phyloP scores from a whole-genome alignment of 1,284 basidiomycete genomes.

The Trichosporon sp. region DNA sequence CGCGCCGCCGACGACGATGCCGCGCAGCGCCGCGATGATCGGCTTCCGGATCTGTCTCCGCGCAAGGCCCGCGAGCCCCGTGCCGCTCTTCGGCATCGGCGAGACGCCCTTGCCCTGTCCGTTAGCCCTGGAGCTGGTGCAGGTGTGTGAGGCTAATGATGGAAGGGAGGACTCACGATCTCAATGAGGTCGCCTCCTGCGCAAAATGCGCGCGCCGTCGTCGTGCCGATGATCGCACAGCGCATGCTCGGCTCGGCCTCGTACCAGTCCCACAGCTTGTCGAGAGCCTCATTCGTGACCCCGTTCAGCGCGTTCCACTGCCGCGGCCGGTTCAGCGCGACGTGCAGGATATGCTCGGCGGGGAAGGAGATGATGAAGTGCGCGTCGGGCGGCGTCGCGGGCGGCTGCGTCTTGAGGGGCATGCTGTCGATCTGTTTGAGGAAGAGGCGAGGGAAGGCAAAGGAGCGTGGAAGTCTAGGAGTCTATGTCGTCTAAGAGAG shows the following conservation, averaged over 20 bases:
- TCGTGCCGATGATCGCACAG: slow-evolving; percentile 14
- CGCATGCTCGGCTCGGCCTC: slow-evolving; percentile 18
- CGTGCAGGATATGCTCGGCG: slow-evolving; percentile 15
- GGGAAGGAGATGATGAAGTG: slow-evolving; percentile 14
- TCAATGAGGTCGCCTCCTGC: slow-evolving; percentile 19
- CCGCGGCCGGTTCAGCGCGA: slow-evolving; percentile 15
- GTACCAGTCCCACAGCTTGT: slow-evolving; percentile 16
- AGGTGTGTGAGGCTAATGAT: too few species aligned
- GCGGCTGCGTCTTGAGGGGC: slow-evolving; percentile 7
- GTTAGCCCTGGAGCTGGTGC: not conserved
- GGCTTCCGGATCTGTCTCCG: slow-evolving; percentile 9
- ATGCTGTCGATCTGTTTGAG: not conserved
- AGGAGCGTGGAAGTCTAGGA: not conserved
- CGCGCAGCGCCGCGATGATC: slow-evolving; percentile 14
- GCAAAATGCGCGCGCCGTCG: slow-evolving; percentile 12
- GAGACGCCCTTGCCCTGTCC: not conserved
- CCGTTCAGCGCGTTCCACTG: slow-evolving; percentile 15
- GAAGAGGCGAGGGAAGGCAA: not conserved
- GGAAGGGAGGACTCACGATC: slow-evolving; percentile 1
- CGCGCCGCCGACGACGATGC: slow-evolving; percentile 16
- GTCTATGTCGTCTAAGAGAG: not conserved
- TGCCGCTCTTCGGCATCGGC: not conserved
- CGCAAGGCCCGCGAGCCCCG: slow-evolving; percentile 8
- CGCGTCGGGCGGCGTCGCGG: not conserved
- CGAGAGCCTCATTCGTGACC: slow-evolving; percentile 1